Evolutionary conservation across 2,329 filamentous ascomycete species (phyloP).

Genomic region (Ceratocystis cubensis): DNA sequence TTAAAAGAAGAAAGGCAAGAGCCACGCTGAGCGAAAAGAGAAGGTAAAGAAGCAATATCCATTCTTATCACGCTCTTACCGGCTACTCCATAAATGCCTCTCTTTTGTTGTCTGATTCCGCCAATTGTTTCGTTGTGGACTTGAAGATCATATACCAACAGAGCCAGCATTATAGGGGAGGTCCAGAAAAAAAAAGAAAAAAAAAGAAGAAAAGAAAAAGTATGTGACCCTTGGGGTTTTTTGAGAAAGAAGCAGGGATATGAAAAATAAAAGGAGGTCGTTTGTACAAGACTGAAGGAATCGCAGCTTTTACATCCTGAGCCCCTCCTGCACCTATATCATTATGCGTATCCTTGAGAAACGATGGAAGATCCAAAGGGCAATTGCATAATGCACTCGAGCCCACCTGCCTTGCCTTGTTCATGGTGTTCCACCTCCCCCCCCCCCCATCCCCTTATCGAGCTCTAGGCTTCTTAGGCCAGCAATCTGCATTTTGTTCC

Average conservation of each 20-base stretch:
- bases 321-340: not conserved
- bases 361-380: not conserved
- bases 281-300: not conserved
- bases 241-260: not conserved
- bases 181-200: not conserved
- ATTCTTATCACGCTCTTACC: not conserved
- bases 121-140: not conserved
- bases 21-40: not conserved
- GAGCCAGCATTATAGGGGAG: not conserved
- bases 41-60: not conserved
- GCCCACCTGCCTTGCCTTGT: not conserved
- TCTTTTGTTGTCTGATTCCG: not conserved
- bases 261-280: not conserved
- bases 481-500: not conserved
- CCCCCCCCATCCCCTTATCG: too few relatives aligned
- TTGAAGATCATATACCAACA: conserved; percentile 4
- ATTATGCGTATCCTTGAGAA: not conserved
- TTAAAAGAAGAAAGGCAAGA: not conserved
- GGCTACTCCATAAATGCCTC: conserved; percentile 1
- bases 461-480: too few relatives aligned
- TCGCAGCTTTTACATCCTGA: not conserved
- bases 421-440: not conserved
- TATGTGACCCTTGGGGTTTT: not conserved
- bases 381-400: not conserved
- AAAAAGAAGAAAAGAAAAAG: not conserved